Base-by-base conservation (phyloP, 768 basidiomycete genomes). In the Thelephora aurantiotincta region DNA sequence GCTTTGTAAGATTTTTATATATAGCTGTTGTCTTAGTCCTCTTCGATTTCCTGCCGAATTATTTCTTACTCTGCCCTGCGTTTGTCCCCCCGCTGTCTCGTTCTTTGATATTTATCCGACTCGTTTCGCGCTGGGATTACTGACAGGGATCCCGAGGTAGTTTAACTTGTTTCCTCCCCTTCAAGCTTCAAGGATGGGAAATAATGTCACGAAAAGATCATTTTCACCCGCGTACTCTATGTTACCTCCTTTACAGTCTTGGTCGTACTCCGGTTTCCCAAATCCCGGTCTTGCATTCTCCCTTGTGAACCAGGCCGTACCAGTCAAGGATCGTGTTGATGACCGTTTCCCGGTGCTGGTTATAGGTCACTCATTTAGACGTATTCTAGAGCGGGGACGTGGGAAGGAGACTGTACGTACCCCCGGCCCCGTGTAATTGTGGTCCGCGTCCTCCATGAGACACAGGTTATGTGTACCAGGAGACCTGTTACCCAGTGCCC, bases 381-480 rank as follows among this genome's bases (percentile, higher is more conserved):
- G n/a, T 19, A 26, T 22, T 23, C 35, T n/a, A 33, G 19, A 36
- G 23, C 22, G 18, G 16, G 20, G 11, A 7, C 6, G 9, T 4
- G 12, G 9, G 16, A 20, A 11, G 5, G 14, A 30, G 14, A 35
- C 19, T 16, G 35, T 19, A 33, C 30, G 9, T 13, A 1, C 20
- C 49, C 69, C 37, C 50, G 74, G 73, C 19, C 79, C 77, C 19
- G 75, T 77, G 55, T 80, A 82, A 61, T 88, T 89, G 57, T 89
- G 87, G 63, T 87, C 84, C 6, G 80, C 82, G 38, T 71, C 73
- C 59, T 89, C 87, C 35, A 86, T 63, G 20, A 82, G 65, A 57
- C 80, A 72, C 20, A 89, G 65, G 14, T 68, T 78, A 58, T 87
- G 82, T 6, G 82, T 84, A 43, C 84, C 87, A 18, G 78, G 74